Base-by-base conservation (phyloP, 176 grass and related monocot genomes). In the Zoysia japonica region DNA sequence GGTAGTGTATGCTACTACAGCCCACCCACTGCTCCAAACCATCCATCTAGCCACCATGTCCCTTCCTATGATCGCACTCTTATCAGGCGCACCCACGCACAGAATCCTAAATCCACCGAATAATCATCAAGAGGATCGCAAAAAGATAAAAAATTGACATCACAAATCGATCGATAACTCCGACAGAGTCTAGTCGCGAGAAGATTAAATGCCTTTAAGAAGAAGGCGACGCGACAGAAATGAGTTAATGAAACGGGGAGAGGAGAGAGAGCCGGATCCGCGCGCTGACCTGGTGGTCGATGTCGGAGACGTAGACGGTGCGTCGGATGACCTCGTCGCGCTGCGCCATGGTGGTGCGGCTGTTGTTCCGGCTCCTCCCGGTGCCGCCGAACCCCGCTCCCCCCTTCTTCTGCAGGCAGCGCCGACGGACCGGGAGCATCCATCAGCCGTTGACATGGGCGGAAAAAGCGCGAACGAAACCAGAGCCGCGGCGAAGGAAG, bases 271-370 rank as follows among this genome's bases (percentile, higher is more conserved):
- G 12, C 16, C 61, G 59, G 75, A 88, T 83, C 80, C 74, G 17
- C 11, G 44, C 13, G 53, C 93, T 62, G 66, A 97, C 95, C 92
- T 95, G 96, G 51, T 99, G 96, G 87, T 99, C 96, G 71, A 99
- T 91, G 77, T 99, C 92, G 49, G 96, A 93, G 28, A 99, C 96
- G 69, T 99, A 99, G 68, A 99, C 90, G 11, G 96, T 99, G 28
- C 96, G 85, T 50, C 90, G 85, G 42, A 99, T 99, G 61, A 96
- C 86, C 67, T 96, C 96, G 37, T 99, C 96, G 70, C 90, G 86
- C 79, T 99, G 92, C 38, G 96, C 96, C 88, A 89, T 79, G 87
- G 43, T 91, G 16, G 96, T 99, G 80, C 96, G 85, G 85, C 86
- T 90, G 75, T 99, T 99, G 76, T 57, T 78, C 71, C 96, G 88